These are phyloP conservation scores for Fagopyrum homotropicum DNA, from an alignment of 148 eudicot genomes.

Conservation along the genomic window DNA sequence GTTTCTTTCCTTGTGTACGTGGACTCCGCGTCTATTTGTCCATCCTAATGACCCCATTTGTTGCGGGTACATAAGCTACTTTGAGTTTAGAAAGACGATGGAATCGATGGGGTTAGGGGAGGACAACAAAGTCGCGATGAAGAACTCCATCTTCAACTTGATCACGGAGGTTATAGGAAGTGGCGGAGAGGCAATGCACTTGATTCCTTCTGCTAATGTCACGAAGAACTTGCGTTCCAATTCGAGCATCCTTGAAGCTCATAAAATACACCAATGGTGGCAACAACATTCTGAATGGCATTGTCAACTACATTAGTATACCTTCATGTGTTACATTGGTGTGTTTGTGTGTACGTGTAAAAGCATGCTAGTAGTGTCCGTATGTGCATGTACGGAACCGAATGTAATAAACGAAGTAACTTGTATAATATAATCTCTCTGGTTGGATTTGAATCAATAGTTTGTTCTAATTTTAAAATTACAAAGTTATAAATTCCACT, in stretches of 20 bases:
- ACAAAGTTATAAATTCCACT: too few species aligned
- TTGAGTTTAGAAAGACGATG: conserved; percentile 29
- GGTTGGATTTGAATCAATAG: too few species aligned
- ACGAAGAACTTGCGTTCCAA: conserved; percentile 19
- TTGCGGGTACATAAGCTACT: conserved; percentile 32
- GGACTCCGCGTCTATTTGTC: conserved; percentile 20
- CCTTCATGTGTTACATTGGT: too few species aligned
- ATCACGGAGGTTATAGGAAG: conserved; percentile 20
- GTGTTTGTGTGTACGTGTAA: too few species aligned
- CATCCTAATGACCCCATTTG: conserved; percentile 27
- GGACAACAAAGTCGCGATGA: conserved; percentile 19
- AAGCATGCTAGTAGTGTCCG: too few species aligned
- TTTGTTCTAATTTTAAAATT: too few species aligned
- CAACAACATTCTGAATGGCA: conserved; percentile 19
- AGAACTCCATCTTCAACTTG: conserved; percentile 14
- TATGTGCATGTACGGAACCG: too few species aligned
- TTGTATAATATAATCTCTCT: too few species aligned
- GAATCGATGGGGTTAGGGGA: conserved; percentile 16
- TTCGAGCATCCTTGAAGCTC: conserved; percentile 17
- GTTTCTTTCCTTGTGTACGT: background rate
- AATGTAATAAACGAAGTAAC: too few species aligned
- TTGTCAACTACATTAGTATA: conserved; percentile 5
- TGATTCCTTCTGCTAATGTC: conserved; percentile 27
- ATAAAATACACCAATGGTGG: conserved; percentile 44
- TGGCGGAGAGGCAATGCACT: conserved; percentile 29